A percentile compares a stretch with the other conserved stretches of the same genome.
Evolutionary conservation across 768 basidiomycete genomes (phyloP).

Genomic region (Suillus hirtellus): DNA sequence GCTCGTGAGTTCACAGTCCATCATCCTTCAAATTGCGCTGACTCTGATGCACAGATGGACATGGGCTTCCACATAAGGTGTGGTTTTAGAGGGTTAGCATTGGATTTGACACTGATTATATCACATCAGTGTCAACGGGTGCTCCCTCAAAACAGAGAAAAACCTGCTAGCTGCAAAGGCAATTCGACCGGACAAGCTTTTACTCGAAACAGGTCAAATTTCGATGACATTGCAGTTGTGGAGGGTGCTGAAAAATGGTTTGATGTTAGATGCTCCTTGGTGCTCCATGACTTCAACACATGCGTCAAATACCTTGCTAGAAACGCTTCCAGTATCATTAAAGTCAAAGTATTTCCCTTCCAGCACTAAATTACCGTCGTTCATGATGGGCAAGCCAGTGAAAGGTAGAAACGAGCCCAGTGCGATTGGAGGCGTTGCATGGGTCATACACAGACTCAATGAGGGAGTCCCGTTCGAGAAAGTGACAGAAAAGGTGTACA

Average conservation of each 20-base stretch:
- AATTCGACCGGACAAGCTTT: constrained; percentile 58
- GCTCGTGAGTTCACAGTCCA: constrained; percentile 44
- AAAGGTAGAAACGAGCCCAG: constrained; percentile 80
- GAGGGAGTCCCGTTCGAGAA: constrained; percentile 51
- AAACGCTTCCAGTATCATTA: constrained; percentile 46
- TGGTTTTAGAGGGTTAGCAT: constrained; percentile 5
- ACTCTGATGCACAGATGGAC: constrained; percentile 46
- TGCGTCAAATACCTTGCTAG: constrained; percentile 53
- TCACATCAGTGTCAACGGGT: constrained; percentile 62
- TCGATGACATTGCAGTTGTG: background rate
- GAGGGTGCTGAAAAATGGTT: constrained; percentile 7
- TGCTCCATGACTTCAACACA: constrained; percentile 70
- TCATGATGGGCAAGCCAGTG: constrained; percentile 56
- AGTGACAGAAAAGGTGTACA: constrained; percentile 57
- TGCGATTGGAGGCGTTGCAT: constrained; percentile 67
- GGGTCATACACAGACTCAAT: constrained; percentile 57
- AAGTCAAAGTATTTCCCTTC: constrained; percentile 52
- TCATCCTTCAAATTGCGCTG: background rate
- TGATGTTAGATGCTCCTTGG: constrained; percentile 63
- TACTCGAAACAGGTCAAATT: constrained; percentile 72
- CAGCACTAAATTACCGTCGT: constrained; percentile 56
- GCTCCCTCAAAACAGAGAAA: constrained; percentile 70
- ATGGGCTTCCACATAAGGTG: constrained; percentile 74
- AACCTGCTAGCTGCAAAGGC: constrained; percentile 56
- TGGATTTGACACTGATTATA: background rate